Evolutionary conservation across 805 yeast genomes (phyloP), one percentile per base, ranked within the genome.

Genomic region (Priceomyces melissophilus): DNA sequence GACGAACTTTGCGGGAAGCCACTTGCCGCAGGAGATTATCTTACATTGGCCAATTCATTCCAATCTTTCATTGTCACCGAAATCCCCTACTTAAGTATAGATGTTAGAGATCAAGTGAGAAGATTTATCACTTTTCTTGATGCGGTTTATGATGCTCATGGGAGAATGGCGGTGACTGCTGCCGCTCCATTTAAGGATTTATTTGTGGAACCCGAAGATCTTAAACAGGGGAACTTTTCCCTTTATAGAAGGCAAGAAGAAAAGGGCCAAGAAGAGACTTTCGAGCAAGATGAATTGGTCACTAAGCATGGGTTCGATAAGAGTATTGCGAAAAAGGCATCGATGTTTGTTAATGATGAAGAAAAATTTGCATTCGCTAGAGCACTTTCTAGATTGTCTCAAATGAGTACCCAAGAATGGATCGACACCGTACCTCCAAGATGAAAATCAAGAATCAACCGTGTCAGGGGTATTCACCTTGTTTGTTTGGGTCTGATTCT

Each of bases 311-410:
- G 93, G 0, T 83, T 87, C 47, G 85, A 83, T 49, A 76, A 80
- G 45, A 79, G 79, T 46, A 69, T 84, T 43, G 90, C 87, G 9
- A 75, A 79, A 50, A 79, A 80, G 55, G 85, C 89, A 1, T 57
- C 79, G 50, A 77, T 86, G 77, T 91, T 93, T 67, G 87, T 86
- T 37, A 76, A 93, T 31, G 98, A 89, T 62, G 99, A 91, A 62
- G 99, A 91, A 65, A 78, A 84, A 60, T 93, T 91, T 68, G 99
- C 99, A 14, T 91, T 91, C 71, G 96, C 96, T 0, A 77, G 99
- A 57, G 97, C 98, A 0, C 70, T 91, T 43, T 83, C 93, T 52
- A 79, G 99, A 58, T 71, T 93, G 49, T 77, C 90, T 32, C 98
- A 91, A 52, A 91, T 91, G 97, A 83, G 95, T 49, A 84, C 96